Evolutionary conservation across 139 green algal genomes (phyloP).

Genomic region (Penium margaritaceum): DNA sequence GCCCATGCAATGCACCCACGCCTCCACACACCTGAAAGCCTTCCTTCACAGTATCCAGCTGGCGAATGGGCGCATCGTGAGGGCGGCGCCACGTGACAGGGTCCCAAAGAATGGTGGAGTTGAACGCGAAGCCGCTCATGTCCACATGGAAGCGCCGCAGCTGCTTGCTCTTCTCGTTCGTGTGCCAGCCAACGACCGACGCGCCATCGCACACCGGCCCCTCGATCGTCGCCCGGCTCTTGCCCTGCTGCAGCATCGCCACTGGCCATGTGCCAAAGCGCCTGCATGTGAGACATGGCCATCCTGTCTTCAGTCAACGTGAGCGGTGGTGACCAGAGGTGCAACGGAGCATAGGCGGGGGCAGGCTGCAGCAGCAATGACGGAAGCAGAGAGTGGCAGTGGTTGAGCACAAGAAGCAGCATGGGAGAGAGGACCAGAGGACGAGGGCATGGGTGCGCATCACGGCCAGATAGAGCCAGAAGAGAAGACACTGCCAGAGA

Average conservation of each 20-base stretch:
- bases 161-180: constrained; percentile 19
- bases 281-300: too few relatives aligned
- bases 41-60: constrained; percentile 33
- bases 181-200: constrained; percentile 27
- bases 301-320: too few relatives aligned
- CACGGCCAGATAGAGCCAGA: too few relatives aligned
- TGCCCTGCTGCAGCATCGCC: constrained; percentile 34
- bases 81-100: constrained; percentile 8
- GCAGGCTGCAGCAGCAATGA: too few relatives aligned
- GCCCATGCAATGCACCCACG: too few relatives aligned
- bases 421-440: too few relatives aligned
- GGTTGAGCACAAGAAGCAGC: too few relatives aligned
- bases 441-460: too few relatives aligned
- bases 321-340: too few relatives aligned
- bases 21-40: constrained; percentile 23
- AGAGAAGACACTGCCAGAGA: too few relatives aligned
- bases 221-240: neutral
- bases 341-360: too few relatives aligned
- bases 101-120: constrained; percentile 29
- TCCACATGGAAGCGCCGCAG: constrained; percentile 33
- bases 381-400: too few relatives aligned
- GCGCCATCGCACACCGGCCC: constrained; percentile 21
- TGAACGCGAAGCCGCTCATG: constrained; percentile 38
- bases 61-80: constrained; percentile 5
- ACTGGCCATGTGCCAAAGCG: constrained; percentile 34